phyloP scores from a whole-genome alignment of 495 filamentous ascomycete species.

The Aspergillus saccharolyticus region DNA sequence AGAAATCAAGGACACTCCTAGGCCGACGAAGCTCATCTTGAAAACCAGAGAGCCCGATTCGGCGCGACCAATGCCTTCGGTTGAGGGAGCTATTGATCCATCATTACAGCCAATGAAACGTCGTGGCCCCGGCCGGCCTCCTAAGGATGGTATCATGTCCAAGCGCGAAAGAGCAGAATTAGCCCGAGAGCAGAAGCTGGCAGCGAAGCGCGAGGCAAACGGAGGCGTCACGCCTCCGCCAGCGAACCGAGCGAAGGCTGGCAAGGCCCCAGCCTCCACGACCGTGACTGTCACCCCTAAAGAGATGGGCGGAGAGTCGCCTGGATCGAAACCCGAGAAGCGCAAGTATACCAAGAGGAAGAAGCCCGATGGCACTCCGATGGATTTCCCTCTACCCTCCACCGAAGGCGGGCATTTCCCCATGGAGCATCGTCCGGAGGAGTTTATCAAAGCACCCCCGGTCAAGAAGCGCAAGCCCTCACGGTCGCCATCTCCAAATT shows the following conservation, averaged over 20 bases:
- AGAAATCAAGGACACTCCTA: conserved; percentile 33
- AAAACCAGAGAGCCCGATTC: conserved; percentile 36
- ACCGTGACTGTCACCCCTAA: conserved; percentile 17
- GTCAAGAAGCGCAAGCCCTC: conserved; percentile 53
- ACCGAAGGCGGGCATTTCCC: conserved; percentile 44
- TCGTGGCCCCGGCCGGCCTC: conserved; percentile 79
- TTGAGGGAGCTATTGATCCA: conserved; percentile 33
- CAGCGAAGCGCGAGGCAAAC: conserved; percentile 44
- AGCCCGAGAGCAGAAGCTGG: conserved; percentile 56
- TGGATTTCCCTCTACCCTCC: conserved; percentile 40
- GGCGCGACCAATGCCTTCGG: conserved; percentile 26
- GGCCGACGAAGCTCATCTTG: conserved; percentile 32
- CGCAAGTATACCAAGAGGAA: conserved; percentile 76
- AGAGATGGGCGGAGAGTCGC: conserved; percentile 49
- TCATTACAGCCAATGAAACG: conserved; percentile 54
- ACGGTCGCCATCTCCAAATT: conserved; percentile 64
- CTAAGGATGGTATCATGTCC: conserved; percentile 90
- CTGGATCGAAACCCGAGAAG: conserved; percentile 59
- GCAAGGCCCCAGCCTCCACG: conserved; percentile 33
- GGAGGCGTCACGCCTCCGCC: conserved; percentile 44
- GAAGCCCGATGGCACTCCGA: conserved; percentile 45
- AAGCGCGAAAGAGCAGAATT: conserved; percentile 70
- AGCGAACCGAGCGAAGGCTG: conserved; percentile 56
- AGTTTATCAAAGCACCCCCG: conserved; percentile 42
- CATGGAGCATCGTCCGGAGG: conserved; percentile 38